phyloP scores from a whole-genome alignment of 495 filamentous ascomycete genomes.

The Penicillium ochrochloron region DNA sequence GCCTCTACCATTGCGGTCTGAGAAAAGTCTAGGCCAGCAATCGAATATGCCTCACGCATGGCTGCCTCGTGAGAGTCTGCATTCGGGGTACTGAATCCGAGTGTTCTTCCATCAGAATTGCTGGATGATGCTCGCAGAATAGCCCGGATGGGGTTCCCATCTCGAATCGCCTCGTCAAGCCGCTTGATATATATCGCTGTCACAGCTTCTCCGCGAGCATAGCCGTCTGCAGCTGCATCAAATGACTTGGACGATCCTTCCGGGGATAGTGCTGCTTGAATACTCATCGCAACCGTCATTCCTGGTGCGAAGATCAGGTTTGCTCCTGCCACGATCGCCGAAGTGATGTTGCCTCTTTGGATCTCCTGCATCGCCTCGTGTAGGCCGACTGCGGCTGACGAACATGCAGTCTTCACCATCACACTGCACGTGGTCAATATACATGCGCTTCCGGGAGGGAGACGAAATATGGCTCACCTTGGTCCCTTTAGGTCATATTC shows the following conservation, averaged over 20 bases:
- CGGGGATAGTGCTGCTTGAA: conserved; percentile 36
- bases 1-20: conserved; percentile 35
- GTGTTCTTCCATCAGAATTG: conserved; percentile 4
- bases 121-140: background rate
- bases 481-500: conserved; percentile 38
- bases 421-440: background rate
- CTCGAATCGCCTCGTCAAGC: conserved; percentile 1
- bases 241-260: conserved; percentile 58
- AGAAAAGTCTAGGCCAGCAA: background rate
- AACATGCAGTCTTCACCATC: conserved; percentile 40
- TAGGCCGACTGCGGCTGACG: conserved; percentile 32
- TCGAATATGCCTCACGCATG: conserved; percentile 6
- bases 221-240: conserved; percentile 39
- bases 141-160: conserved; percentile 4
- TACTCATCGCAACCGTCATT: conserved; percentile 35
- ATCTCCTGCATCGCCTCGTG: conserved; percentile 33
- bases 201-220: conserved; percentile 3
- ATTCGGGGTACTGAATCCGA: conserved; percentile 42
- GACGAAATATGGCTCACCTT: conserved; percentile 23
- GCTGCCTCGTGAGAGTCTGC: conserved; percentile 25
- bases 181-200: conserved; percentile 1
- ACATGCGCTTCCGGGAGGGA: background rate
- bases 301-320: conserved; percentile 47
- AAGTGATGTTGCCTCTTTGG: conserved; percentile 26
- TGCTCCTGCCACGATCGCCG: conserved; percentile 53